phyloP scores from a whole-genome alignment of 106 monocot genomes.

The Allium sativum region DNA sequence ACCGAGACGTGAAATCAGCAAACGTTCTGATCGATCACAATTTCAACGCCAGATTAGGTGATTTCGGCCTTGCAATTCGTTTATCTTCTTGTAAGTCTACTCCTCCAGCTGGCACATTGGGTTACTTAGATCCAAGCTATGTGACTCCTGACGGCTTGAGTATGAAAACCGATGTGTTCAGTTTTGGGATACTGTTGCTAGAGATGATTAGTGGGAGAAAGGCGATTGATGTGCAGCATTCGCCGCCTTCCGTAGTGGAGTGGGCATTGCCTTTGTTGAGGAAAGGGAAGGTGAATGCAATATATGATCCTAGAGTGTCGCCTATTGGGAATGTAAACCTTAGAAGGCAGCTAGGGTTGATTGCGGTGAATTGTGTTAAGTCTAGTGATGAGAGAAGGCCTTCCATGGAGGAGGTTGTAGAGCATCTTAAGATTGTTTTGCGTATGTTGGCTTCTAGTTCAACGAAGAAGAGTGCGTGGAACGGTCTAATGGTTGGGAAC shows the following conservation, averaged over 20 bases:
- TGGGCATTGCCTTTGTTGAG: conserved; percentile 84
- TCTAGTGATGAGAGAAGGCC: conserved; percentile 53
- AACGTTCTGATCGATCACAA: conserved; percentile 67
- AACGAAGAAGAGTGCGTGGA: conserved; percentile 43
- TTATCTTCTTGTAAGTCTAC: conserved; percentile 18
- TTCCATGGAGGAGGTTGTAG: conserved; percentile 68
- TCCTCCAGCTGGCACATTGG: conserved; percentile 87
- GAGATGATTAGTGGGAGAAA: conserved; percentile 96
- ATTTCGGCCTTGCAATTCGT: conserved; percentile 78
- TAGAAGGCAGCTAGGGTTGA: conserved; percentile 37
- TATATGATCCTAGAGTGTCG: conserved; percentile 61
- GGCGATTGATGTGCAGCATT: conserved; percentile 84
- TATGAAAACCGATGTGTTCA: conserved; percentile 93
- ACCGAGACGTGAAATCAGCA: conserved; percentile 93
- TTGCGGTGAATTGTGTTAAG: conserved; percentile 76
- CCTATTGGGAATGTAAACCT: conserved; percentile 41
- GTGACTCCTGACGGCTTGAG: conserved; percentile 85
- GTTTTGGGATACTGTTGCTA: conserved; percentile 93
- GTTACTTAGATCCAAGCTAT: conserved; percentile 86
- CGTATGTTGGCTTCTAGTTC: conserved; percentile 8
- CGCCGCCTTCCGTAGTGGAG: conserved; percentile 83
- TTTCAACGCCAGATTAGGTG: conserved; percentile 71
- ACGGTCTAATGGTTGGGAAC: conserved; percentile 30
- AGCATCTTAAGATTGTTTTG: conserved; percentile 41
- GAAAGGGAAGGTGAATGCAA: conserved; percentile 55